Percentiles rank a stretch among this genome's conserved stretches.
Evolutionary conservation across 257 asterid species (phyloP).

Genomic region (Catharanthus roseus): DNA sequence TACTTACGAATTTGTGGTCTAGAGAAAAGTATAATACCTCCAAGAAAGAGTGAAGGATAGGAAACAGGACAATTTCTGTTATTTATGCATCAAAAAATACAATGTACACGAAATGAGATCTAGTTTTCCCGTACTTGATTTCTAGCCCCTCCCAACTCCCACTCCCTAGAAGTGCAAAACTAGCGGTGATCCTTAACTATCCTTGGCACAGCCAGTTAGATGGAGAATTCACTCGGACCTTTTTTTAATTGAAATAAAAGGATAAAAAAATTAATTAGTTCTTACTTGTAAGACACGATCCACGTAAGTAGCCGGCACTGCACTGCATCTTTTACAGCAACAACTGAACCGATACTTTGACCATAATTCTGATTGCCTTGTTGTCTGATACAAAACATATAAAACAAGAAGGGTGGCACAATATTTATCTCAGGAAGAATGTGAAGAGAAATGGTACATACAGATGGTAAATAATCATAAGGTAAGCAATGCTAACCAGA

Average conservation of each 20-base stretch:
- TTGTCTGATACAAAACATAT: slow-evolving; percentile 36
- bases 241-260: background rate
- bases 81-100: too few species aligned
- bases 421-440: background rate
- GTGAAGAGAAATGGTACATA: background rate
- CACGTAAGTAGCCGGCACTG: slow-evolving; percentile 39
- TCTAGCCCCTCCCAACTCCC: background rate
- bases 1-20: background rate
- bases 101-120: too few species aligned
- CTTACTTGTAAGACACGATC: slow-evolving; percentile 64
- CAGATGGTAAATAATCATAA: background rate
- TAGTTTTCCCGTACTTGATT: too few species aligned
- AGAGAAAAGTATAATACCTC: background rate
- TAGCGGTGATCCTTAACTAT: background rate
- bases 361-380: slow-evolving; percentile 58
- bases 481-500: background rate
- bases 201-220: background rate
- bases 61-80: background rate
- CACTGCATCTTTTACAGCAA: slow-evolving; percentile 54
- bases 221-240: background rate
- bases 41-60: background rate
- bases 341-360: slow-evolving; percentile 54
- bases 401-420: background rate
- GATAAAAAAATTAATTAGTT: background rate
- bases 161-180: background rate